Base-by-base conservation (phyloP, 306 rosid genomes). In the Ceratonia siliqua region DNA sequence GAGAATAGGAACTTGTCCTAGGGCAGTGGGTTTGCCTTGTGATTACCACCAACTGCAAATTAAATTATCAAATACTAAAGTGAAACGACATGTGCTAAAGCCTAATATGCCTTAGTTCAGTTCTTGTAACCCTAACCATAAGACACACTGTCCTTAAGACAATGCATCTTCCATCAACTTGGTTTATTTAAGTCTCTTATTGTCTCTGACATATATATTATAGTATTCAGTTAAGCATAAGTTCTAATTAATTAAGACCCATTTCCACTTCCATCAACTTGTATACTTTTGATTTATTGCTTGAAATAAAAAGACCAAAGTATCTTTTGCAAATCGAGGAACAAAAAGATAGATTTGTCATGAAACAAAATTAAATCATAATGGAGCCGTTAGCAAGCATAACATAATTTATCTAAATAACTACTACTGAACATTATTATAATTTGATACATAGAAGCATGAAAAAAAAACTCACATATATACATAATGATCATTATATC, bases 51-150 rank as follows among this genome's bases (percentile, higher is more conserved):
- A 56, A 27, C 63, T 42, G 20, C 21, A 25, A 18, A 39, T 48
- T n/a, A 70, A 48, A 30, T 61, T 32, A 65, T 25, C 20, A 58
- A 35, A 62, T 39, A 18, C 65, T 32, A 59, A 25, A 63, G 18
- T 30, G 28, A 46, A 36, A 10, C 8, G 50, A 59, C 86, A 86
- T 63, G 83, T 81, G 75, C 81, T 38, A 5, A 77, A 70, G 27
- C 36, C 45, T 13, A 28, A 73, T 50, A 43, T 68, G 24, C 25
- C 32, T n/a, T 72, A 20, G 25, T 36, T 74, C 20, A 24, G 53
- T 74, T 72, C 32, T 50, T 10, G 61, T 56, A 48, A 70, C 76
- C 59, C 61, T 39, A 74, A 80, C 72, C 20, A 68, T 14, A 35
- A 76, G 68, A 22, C 64, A 62, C 20, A 38, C 20, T 68, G 30